These are phyloP conservation scores for Blastobotrys mokoenaii DNA, from an alignment of 805 yeast genomes.

Conservation along the genomic window DNA sequence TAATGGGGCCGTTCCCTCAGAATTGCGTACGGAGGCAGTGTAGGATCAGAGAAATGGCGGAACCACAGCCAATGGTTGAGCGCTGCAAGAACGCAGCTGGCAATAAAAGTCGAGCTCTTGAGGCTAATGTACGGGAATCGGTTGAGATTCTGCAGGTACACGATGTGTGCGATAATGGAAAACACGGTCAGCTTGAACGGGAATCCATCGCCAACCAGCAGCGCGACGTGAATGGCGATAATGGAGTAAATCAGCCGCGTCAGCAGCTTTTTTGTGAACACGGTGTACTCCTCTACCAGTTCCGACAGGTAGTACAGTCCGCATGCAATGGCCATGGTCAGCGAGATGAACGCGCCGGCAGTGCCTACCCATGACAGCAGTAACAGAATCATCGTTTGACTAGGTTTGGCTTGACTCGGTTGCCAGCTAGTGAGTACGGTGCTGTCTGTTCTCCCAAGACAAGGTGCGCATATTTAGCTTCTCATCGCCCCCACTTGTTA, in stretches of 20 bases:
- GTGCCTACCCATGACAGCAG: slow-evolving; percentile 54
- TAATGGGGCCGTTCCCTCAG: slow-evolving; percentile 41
- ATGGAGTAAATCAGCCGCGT: slow-evolving; percentile 54
- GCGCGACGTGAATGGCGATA: slow-evolving; percentile 44
- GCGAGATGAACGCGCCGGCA: slow-evolving; percentile 48
- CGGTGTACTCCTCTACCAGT: slow-evolving; percentile 87
- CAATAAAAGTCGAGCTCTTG: slow-evolving; percentile 59
- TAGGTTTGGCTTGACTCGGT: no score
- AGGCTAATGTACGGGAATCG: slow-evolving; percentile 79
- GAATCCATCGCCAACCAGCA: slow-evolving; percentile 69
- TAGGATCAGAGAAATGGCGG: slow-evolving; percentile 62
- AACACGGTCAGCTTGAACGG: slow-evolving; percentile 62
- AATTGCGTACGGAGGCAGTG: slow-evolving; percentile 47
- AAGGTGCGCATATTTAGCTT: no score
- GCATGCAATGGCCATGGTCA: slow-evolving; percentile 56
- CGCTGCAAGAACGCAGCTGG: slow-evolving; percentile 64
- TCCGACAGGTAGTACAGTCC: slow-evolving; percentile 89
- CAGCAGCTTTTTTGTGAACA: slow-evolving; percentile 67
- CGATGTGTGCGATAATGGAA: slow-evolving; percentile 59
- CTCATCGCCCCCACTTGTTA: no score
- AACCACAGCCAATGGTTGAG: slow-evolving; percentile 88
- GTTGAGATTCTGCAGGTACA: slow-evolving; percentile 69
- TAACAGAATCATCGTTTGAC: slow-evolving; percentile 43
- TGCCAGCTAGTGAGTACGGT: no score
- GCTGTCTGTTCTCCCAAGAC: no score